Base-by-base conservation (phyloP, 306 rosid species). In the Cicer judaicum region DNA sequence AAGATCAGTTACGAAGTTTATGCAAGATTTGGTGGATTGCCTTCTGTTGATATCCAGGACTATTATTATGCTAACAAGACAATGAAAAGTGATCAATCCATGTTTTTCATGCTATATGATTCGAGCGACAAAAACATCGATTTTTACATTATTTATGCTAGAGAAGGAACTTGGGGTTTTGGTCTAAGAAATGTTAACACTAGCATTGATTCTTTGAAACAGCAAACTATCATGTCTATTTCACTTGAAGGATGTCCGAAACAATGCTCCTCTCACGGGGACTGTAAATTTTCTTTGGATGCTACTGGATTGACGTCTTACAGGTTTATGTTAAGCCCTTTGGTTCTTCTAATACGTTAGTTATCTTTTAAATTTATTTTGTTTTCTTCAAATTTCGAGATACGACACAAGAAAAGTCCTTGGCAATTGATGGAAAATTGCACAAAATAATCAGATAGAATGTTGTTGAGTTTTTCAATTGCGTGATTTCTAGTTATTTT, bases 101-200 rank as follows among this genome's bases (percentile, higher is more conserved):
- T 64, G 87, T 95, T 95, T 85, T 88, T 95, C 81, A 84, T 83
- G 87, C 75, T 85, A 57, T 89, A 84, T 76, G 87, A 87, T 81
- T 88, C 99, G 29, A 95, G 86, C 18, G 87, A 86, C 34, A 81
- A 84, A 43, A 84, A 80, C 56, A 50, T 92, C 18, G 97, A 95
- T 61, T 92, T 95, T 80, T 84, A 90, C 81, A 73, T 95, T 69
- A 80, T 95, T 78, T 95, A 91, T 53, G 84, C 86, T 50, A 86
- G 89, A 85, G 98, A 95, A 90, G 99, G 99, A 73, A 89, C 93
- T 61, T 95, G 99, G 99, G 84, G 83, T 84, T 84, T 95, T 56
- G 99, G 98, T 69, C 78, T 95, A 60, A 90, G 89, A 73, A 87
- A 69, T 80, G 79, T 77, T 63, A 82, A 82, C 62, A 75, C 78